Base-by-base conservation (phyloP, 2,329 filamentous ascomycete genomes). In the Monosporascus sp. region DNA sequence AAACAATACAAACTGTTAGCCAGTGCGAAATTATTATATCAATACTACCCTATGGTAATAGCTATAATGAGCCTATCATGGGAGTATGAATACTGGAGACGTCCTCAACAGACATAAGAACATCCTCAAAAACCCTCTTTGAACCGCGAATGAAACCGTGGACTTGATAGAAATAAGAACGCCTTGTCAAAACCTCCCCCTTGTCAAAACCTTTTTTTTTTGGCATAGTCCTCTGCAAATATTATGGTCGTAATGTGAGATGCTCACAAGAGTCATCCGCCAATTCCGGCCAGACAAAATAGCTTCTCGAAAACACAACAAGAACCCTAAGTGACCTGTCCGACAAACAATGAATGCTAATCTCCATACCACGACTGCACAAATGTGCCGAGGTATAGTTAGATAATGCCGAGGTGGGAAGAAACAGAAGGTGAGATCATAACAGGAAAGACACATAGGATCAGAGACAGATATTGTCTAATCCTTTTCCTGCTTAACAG, bases 401-500 rank as follows among this genome's bases (percentile, higher is more conserved):
- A 22, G 43, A 22, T 46, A 14, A 55, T 52, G 58, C 59, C 60
- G 61, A 60, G 56, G 54, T 59, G 53, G 56, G 57, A 55, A 58
- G 60, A 61, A 59, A 61, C 62, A 58, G 57, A 61, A 60, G 58
- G 54, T 55, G 55, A 58, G 61, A 52, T 57, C 60, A 60, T 60
- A 65, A 63, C 57, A 56, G 61, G 49, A 62, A 57, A 55, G 49
- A 59, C 41, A 58, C 55, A 56, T 54, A 44, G 48, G 55, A 50
- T 53, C 27, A 55, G 58, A 58, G 61, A 58, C 58, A 61, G 56
- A 59, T 48, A 27, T 50, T 54, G 55, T 55, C 60, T 66, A 72
- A 49, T 67, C 62, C 62, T 71, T 70, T 62, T 72, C 72, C 60
- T 70, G 65, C 60, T 78, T 78, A 53, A 67, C 62, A 25, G 80